These are phyloP conservation scores for Neurospora sp. DNA, from an alignment of 495 filamentous ascomycete species.

Conservation along the genomic window DNA sequence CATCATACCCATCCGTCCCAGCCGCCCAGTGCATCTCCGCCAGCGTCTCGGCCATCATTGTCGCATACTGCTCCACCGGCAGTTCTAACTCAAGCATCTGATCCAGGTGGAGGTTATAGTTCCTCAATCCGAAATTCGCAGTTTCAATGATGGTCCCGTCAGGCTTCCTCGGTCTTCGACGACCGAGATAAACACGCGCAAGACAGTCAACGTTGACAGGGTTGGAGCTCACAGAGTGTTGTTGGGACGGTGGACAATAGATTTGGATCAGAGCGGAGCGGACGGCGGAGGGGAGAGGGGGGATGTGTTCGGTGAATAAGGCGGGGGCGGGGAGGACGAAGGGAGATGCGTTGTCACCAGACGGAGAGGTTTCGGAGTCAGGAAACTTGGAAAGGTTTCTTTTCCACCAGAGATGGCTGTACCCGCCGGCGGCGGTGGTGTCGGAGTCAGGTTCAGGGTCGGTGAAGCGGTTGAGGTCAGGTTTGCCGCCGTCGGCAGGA, in stretches of 20 bases:
- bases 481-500: not conserved
- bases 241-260: not conserved
- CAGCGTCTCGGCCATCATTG: constrained; percentile 2
- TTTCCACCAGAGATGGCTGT: too few relatives aligned
- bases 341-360: too few relatives aligned
- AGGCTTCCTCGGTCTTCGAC: not conserved
- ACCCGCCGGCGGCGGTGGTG: too few relatives aligned
- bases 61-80: not conserved
- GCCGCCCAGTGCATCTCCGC: constrained; percentile 12
- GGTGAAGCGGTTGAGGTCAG: not conserved
- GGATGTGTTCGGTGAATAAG: constrained; percentile 6
- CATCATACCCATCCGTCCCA: constrained; percentile 5
- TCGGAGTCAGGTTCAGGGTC: not conserved
- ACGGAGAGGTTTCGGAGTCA: not conserved
- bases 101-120: constrained; percentile 11
- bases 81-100: constrained; percentile 9
- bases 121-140: constrained; percentile 8
- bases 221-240: not conserved
- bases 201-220: constrained; percentile 3
- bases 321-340: constrained; percentile 2
- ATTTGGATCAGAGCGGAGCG: not conserved
- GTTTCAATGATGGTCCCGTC: too few relatives aligned
- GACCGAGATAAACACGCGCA: constrained; percentile 4
- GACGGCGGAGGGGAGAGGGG: constrained; percentile 1
- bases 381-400: too few relatives aligned